Evolutionary conservation across 768 basidiomycete genomes (phyloP).

Genomic region (Hebeloma cylindrosporum): DNA sequence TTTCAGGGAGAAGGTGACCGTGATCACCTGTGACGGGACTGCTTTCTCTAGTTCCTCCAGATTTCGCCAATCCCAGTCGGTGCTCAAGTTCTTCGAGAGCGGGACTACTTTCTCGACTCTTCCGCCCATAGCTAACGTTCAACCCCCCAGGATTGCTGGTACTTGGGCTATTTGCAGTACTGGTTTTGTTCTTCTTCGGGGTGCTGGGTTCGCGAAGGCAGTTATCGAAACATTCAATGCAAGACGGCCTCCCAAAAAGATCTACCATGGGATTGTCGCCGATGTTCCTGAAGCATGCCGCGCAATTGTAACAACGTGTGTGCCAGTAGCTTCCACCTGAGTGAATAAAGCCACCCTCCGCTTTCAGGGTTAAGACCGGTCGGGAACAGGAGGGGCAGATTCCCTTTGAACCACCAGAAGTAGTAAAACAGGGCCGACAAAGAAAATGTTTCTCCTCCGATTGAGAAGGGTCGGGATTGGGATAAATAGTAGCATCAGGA

Average conservation of each 20-base stretch:
- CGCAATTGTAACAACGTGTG: slow-evolving; percentile 76
- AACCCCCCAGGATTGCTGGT: slow-evolving; percentile 47
- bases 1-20: slow-evolving; percentile 35
- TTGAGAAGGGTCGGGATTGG: slow-evolving; percentile 53
- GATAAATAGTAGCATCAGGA: slow-evolving; percentile 86
- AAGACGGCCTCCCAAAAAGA: slow-evolving; percentile 77
- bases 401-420: slow-evolving; percentile 77
- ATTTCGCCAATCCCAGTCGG: slow-evolving; percentile 55
- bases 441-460: slow-evolving; percentile 54
- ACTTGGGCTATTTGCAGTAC: slow-evolving; percentile 30
- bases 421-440: slow-evolving; percentile 70
- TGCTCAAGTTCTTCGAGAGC: slow-evolving; percentile 65
- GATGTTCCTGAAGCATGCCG: slow-evolving; percentile 70
- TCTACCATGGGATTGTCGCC: slow-evolving; percentile 80
- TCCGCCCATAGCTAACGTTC: slow-evolving; percentile 34
- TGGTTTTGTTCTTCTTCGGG: slow-evolving; percentile 37
- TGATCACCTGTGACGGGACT: slow-evolving; percentile 57
- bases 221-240: slow-evolving; percentile 76
- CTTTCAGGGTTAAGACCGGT: slow-evolving; percentile 71
- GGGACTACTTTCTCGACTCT: slow-evolving; percentile 55
- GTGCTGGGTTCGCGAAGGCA: slow-evolving; percentile 58
- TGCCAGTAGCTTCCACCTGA: slow-evolving; percentile 76
- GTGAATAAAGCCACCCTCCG: slow-evolving; percentile 78
- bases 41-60: slow-evolving; percentile 53
- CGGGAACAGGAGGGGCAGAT: slow-evolving; percentile 65